Evolutionary conservation across 768 basidiomycete species (phyloP).

Genomic region (Collybia sp.): DNA sequence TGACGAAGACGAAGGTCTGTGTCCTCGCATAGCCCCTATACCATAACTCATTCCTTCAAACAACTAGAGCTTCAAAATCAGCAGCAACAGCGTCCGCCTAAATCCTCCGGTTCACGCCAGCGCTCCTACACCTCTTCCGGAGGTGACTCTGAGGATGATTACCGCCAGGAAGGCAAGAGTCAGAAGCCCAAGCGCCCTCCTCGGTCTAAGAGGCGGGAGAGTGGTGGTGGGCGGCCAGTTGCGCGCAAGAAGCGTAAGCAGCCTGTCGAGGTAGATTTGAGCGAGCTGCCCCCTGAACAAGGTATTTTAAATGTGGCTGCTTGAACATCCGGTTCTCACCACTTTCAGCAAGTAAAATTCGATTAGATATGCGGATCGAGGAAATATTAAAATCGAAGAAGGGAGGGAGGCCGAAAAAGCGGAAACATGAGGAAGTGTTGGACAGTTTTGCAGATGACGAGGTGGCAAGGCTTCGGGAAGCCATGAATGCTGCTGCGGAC

Average conservation of each 20-base stretch:
- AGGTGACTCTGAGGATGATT: constrained; percentile 45
- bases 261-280: constrained; percentile 60
- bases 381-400: constrained; percentile 84
- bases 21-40: not conserved
- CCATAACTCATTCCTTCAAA: constrained; percentile 9
- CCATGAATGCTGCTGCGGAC: constrained; percentile 84
- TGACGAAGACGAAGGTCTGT: constrained; percentile 59
- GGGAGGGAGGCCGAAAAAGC: constrained; percentile 61
- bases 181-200: constrained; percentile 29
- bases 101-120: constrained; percentile 19
- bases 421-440: constrained; percentile 75
- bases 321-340: not conserved
- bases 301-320: constrained; percentile 37
- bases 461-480: constrained; percentile 81
- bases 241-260: constrained; percentile 51
- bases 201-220: constrained; percentile 21
- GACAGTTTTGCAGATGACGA: constrained; percentile 90
- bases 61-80: constrained; percentile 39
- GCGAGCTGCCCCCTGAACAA: constrained; percentile 71
- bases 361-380: constrained; percentile 81
- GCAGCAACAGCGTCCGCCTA: constrained; percentile 14
- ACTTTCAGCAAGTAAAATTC: constrained; percentile 62
- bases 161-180: constrained; percentile 33
- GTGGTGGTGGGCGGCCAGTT: constrained; percentile 22
- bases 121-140: constrained; percentile 54